Evolutionary conservation across 345 rosid genomes (phyloP), one percentile per base, ranked within the genome.

Genomic region (Heritiera littoralis): DNA sequence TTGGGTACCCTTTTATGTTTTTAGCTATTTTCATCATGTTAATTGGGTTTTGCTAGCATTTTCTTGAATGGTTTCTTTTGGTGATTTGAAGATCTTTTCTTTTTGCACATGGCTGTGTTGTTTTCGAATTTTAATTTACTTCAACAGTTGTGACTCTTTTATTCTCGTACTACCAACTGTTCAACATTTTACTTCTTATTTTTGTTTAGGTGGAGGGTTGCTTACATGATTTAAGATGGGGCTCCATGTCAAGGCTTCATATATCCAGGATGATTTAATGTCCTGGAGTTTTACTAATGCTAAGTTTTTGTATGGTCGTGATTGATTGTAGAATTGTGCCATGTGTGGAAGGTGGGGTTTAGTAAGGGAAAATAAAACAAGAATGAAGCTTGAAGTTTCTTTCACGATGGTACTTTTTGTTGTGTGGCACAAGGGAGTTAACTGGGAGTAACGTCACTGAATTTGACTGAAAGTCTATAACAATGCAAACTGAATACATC

Each of bases 1-100:
- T 64, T 2, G 28, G 28, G 38, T 7, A 40, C 10, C 4, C 54
- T 66, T 82, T 68, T 28, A 40, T 76, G 10, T 40, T 83, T 78
- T 41, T 56, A 49, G 10, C 23, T 7, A 23, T 35, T 59, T 76
- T 18, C 13, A 12, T n/a, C 45, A 18, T 43, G 5, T 80, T 43
- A 12, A 49, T 12, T 65, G 43, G 23, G 23, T 49, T 28, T 32
- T 68, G 12, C 38, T 55, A 43, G 13, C 40, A 40, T 2, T 3
- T n/a, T 77, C 28, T 28, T 70, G 56, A 20, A 23, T 46, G 28
- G 15, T 46, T 69, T 30, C 4, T 32, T 6, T 35, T 64, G 20
- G 51, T 18, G n/a, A 13, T n/a, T 51, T 64, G 8, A 59, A 67
- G 32, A 11, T 51, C 12, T 49, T 35, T 35, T 35, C 3, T 35